Evolutionary conservation across 169 alveolate species (phyloP), one percentile per base, ranked within the genome.

Genomic region (Babesia microti): DNA sequence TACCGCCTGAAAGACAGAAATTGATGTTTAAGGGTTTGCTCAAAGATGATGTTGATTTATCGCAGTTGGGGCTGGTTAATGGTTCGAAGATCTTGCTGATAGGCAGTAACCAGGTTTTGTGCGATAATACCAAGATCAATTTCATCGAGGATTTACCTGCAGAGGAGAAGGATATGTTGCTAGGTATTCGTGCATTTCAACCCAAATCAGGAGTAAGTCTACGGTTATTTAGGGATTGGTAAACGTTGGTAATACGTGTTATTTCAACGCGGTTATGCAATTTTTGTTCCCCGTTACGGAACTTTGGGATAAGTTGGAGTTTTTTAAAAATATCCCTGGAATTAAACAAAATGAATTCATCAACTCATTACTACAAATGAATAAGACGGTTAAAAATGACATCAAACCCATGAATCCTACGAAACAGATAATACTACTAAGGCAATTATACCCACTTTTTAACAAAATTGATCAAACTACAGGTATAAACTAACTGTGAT

Each of bases 241-340:
- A 46, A 92, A 92, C 59, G 59, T 92, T 40, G 97, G 97, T 22
- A 92, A 92, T 54, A 92, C 98, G 9, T 92, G 98, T 42, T 92
- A 91, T 70, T 83, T 92, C 68, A 91, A 89, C 54, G 76, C 97
- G 0, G 84, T 85, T 3, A 50, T 85, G 48, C 91, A 85, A 63
- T 69, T 83, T 51, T 58, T 85, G 45, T 60, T 81, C 17, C 87
- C 85, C 7, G 69, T 82, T 56, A 29, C 57, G 37, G 83, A 82
- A 59, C 49, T 75, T 48, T 48, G 88, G 54, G 45, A 59, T 47
- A 44, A 69, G 49, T 41, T 79, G 24, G 68, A 59, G 27, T 52
- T 27, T 35, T n/a, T n/a, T n/a, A n/a, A n/a, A n/a, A n/a, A n/a
- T n/a, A n/a, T n/a, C n/a, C n/a, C n/a, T n/a, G n/a, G n/a, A n/a